phyloP scores from a whole-genome alignment of 2,329 filamentous ascomycete species.

The Hortaea werneckii region DNA sequence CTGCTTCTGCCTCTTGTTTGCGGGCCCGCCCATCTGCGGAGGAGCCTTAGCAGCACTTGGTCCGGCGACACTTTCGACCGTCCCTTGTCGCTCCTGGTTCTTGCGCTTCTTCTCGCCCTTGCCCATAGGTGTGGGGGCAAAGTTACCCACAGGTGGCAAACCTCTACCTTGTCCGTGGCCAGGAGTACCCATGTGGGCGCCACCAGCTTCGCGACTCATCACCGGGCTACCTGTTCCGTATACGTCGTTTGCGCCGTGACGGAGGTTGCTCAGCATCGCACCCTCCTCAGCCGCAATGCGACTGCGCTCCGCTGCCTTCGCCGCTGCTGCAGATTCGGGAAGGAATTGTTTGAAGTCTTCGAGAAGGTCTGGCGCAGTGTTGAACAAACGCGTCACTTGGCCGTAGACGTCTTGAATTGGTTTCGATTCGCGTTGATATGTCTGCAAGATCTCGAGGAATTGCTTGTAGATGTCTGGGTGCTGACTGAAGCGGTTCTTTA shows the following conservation, averaged over 20 bases:
- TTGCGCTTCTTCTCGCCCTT: constrained; percentile 78
- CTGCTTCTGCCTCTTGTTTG: constrained; percentile 61
- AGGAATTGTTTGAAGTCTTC: constrained; percentile 99
- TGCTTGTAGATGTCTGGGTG: constrained; percentile 99
- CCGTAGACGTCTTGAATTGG: constrained; percentile 97
- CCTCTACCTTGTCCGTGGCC: constrained; percentile 19
- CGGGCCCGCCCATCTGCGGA: constrained; percentile 9
- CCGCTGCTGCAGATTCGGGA: constrained; percentile 73
- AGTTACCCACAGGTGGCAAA: constrained; percentile 90
- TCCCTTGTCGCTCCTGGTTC: constrained; percentile 46
- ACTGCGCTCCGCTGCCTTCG: constrained; percentile 44
- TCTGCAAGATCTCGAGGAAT: constrained; percentile 95
- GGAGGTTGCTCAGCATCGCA: constrained; percentile 54
- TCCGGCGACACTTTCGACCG: constrained; percentile 27
- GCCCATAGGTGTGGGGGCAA: constrained; percentile 75
- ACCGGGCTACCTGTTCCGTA: constrained; percentile 28
- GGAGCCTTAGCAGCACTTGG: constrained; percentile 14
- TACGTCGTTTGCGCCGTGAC: constrained; percentile 27
- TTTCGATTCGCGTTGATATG: constrained; percentile 94
- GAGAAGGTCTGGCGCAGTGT: constrained; percentile 81
- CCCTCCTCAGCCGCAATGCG: constrained; percentile 59
- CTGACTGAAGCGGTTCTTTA: constrained; percentile 89
- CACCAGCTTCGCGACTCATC: constrained; percentile 24
- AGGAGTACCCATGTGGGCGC: constrained; percentile 28
- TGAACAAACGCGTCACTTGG: constrained; percentile 90